phyloP scores from a whole-genome alignment of 148 eudicot species.

The Diospyros kaki region DNA sequence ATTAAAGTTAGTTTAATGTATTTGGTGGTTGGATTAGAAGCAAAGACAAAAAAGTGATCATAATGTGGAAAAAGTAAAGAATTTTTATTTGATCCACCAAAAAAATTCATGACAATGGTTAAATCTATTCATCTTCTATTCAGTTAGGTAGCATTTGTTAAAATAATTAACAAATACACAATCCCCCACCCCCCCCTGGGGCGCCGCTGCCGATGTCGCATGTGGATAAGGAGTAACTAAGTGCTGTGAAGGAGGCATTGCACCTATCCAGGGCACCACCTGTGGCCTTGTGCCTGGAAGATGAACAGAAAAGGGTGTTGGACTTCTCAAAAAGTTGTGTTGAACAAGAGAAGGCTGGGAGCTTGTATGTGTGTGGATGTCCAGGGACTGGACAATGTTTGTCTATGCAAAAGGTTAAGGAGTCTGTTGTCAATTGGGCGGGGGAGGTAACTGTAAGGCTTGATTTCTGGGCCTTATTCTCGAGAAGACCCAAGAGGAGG shows the following conservation, averaged over 20 bases:
- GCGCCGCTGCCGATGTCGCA: too few relatives aligned
- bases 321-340: slow-evolving; percentile 65
- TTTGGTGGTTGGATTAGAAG: too few relatives aligned
- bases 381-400: slow-evolving; percentile 94
- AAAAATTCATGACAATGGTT: too few relatives aligned
- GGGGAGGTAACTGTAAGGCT: slow-evolving; percentile 44
- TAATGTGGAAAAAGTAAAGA: too few relatives aligned
- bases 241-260: slow-evolving; percentile 71
- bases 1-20: not conserved
- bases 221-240: slow-evolving; percentile 59
- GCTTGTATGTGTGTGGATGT: slow-evolving; percentile 84
- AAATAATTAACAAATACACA: too few relatives aligned
- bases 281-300: slow-evolving; percentile 62
- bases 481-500: too few relatives aligned
- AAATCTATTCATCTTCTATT: too few relatives aligned
- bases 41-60: too few relatives aligned
- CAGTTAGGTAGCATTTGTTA: too few relatives aligned
- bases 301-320: slow-evolving; percentile 58
- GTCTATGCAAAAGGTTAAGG: slow-evolving; percentile 78
- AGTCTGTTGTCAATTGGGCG: slow-evolving; percentile 53
- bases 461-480: too few relatives aligned
- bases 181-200: too few relatives aligned
- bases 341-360: slow-evolving; percentile 65
- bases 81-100: too few relatives aligned
- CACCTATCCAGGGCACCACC: slow-evolving; percentile 69